These are phyloP conservation scores for Mollisia scopiformis DNA, from an alignment of 2,329 filamentous ascomycete species.

Conservation along the genomic window DNA sequence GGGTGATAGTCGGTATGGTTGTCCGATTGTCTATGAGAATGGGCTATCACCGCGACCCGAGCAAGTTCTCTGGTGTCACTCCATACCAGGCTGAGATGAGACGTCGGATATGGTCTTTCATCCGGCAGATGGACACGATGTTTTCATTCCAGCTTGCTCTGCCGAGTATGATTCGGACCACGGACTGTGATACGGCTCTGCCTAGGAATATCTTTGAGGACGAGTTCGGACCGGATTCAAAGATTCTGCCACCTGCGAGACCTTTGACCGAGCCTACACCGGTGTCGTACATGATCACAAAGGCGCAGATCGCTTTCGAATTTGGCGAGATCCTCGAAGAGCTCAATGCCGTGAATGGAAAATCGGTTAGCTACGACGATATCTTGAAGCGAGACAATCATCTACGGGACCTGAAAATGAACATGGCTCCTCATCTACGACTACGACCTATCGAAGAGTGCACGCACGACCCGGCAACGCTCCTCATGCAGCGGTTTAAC, in stretches of 20 bases:
- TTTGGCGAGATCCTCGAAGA: slow-evolving; percentile 74
- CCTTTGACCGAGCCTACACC: slow-evolving; percentile 73
- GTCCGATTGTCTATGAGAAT: slow-evolving; percentile 56
- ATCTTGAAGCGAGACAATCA: slow-evolving; percentile 64
- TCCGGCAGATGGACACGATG: slow-evolving; percentile 74
- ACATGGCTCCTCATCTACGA: slow-evolving; percentile 79
- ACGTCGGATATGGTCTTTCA: slow-evolving; percentile 67
- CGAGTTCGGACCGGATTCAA: slow-evolving; percentile 72
- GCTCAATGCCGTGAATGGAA: slow-evolving; percentile 55
- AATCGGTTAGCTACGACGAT: slow-evolving; percentile 63
- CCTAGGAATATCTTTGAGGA: slow-evolving; percentile 83
- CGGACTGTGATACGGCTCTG: slow-evolving; percentile 75
- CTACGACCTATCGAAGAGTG: slow-evolving; percentile 75
- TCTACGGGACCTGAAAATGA: slow-evolving; percentile 62
- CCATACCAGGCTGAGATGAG: slow-evolving; percentile 81
- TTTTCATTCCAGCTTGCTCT: slow-evolving; percentile 74
- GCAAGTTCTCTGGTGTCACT: slow-evolving; percentile 71
- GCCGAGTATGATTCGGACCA: slow-evolving; percentile 68
- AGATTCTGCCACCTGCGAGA: slow-evolving; percentile 67
- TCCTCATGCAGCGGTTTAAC: slow-evolving; percentile 84
- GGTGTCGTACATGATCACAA: slow-evolving; percentile 78
- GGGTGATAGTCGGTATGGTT: slow-evolving; percentile 56
- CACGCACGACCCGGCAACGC: slow-evolving; percentile 77
- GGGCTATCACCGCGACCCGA: slow-evolving; percentile 74
- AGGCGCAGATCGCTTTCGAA: slow-evolving; percentile 63